phyloP scores from a whole-genome alignment of 2,329 filamentous ascomycete genomes.

The Sporothrix globosa region DNA sequence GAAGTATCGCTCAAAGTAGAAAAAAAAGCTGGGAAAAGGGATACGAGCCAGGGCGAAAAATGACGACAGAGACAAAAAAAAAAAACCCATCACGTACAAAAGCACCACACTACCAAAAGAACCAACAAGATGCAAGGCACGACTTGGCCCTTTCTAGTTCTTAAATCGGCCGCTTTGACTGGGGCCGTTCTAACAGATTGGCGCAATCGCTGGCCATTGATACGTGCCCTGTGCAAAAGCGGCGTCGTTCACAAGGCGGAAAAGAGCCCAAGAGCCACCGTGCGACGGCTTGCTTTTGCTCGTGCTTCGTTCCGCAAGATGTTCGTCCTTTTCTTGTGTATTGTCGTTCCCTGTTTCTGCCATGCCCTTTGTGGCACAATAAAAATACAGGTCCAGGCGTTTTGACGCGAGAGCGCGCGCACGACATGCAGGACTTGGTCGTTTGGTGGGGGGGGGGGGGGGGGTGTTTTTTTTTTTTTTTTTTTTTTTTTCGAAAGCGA shows the following conservation, averaged over 20 bases:
- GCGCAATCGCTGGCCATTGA: background rate
- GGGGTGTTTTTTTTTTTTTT: background rate
- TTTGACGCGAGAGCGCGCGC: slow-evolving; percentile 5
- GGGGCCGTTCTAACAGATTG: background rate
- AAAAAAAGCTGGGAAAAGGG: background rate
- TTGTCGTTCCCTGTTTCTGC: background rate
- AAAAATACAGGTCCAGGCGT: slow-evolving; percentile 21
- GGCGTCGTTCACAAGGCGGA: slow-evolving; percentile 8
- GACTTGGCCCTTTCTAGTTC: background rate
- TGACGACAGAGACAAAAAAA: background rate
- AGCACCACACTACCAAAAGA: background rate
- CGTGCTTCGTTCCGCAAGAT: slow-evolving; percentile 6
- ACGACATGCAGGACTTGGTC: slow-evolving; percentile 6
- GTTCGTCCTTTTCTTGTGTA: background rate
- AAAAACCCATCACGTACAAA: no score
- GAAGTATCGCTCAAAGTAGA: background rate
- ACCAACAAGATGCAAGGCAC: slow-evolving; percentile 2
- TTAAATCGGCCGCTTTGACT: slow-evolving; percentile 14
- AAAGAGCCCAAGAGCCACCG: slow-evolving; percentile 23
- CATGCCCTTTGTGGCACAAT: slow-evolving; percentile 9
- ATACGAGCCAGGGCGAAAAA: background rate
- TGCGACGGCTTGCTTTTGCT: background rate
- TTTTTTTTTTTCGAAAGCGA: slow-evolving; percentile 13
- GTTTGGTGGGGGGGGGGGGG: no score
- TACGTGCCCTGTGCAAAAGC: slow-evolving; percentile 15